Base-by-base conservation (phyloP, 345 rosid genomes). In the Capsella bursapastoris region DNA sequence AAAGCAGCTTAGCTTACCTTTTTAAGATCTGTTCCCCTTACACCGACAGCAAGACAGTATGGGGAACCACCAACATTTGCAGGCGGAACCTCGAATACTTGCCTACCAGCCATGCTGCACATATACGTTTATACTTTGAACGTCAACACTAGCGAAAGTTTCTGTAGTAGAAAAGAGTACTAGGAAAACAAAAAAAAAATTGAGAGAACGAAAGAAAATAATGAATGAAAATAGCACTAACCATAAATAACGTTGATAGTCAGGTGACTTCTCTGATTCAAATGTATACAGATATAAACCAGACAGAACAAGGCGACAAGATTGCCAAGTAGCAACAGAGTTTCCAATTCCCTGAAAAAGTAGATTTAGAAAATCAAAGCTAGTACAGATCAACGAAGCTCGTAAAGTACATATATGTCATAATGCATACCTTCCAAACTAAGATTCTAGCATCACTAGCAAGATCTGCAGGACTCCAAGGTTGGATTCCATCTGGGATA, bases 61-160 rank as follows among this genome's bases (percentile, higher is more conserved):
- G 75, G 85, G 13, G 99, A 92, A 58, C 99, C 98, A 71, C 98
- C 97, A 82, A 95, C 82, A 81, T 84, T 87, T 68, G 78, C 57
- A 2, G 86, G 82, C 8, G 96, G 92, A 75, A 95, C 94, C 85
- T 95, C 99, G 63, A 75, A 80, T 48, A 92, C 88, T 75, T 90
- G 99, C 76, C 88, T 87, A 56, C 98, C 93, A 80, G 97, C 92
- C 96, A 95, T 87, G 82, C 99, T 95, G 91, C 86, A 89, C 28
- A 53, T 25, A 38, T 45, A 48, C 57, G 29, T 60, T 41, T 25
- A 60, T 27, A 52, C 15, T 71, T 62, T 41, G 14, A 43, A 57
- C 14, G 32, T 66, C 55, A 63, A 51, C 32, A 71, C 67, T 72
- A 67, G 70, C 40, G 70, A 72, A 44, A 79, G 66, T 47, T 57